Evolutionary conservation across 768 basidiomycete genomes (phyloP).

Genomic region (Tylopilus rubrobrunneus): DNA sequence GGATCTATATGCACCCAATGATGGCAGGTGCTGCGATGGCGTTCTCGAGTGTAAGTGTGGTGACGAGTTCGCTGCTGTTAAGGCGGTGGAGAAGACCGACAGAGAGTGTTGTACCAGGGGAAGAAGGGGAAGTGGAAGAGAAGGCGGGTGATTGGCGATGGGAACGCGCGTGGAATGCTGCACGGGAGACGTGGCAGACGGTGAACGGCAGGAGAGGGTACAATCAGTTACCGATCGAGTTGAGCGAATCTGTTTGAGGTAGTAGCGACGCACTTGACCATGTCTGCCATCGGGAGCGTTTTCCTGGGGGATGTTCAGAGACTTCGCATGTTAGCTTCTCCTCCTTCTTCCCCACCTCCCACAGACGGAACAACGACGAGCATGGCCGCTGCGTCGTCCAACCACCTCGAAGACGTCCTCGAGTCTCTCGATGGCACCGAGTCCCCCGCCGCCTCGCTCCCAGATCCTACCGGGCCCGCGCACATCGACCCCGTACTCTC

Average conservation of each 20-base stretch:
- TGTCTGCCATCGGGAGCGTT: conserved; percentile 68
- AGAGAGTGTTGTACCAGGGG: conserved; percentile 68
- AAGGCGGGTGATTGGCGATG: conserved; percentile 26
- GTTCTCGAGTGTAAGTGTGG: conserved; percentile 93
- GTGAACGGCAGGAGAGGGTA: conserved; percentile 52
- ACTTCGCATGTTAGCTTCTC: conserved; percentile 57
- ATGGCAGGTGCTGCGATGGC: conserved; percentile 99
- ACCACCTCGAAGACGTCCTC: conserved; percentile 18
- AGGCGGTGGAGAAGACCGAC: conserved; percentile 77
- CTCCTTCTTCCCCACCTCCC: conserved; percentile 43
- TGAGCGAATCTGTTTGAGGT: conserved; percentile 37
- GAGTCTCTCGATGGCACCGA: conserved; percentile 21
- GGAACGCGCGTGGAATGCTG: conserved; percentile 30
- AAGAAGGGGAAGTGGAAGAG: conserved; percentile 26
- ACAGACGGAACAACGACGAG: conserved; percentile 9
- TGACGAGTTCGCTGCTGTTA: conserved; percentile 82
- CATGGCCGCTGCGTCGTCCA: conserved; percentile 12
- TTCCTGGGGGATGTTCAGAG: conserved; percentile 78
- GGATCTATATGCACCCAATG: conserved; percentile 95
- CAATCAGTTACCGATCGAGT: conserved; percentile 67
- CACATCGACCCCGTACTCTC: conserved; percentile 63
- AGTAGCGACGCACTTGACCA: background rate
- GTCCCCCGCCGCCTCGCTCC: conserved; percentile 6
- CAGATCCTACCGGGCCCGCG: background rate
- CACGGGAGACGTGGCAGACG: conserved; percentile 48